Conservation (phyloP, 192 early-diverging fungal species). For the Polychytrium aggregatum region DNA sequence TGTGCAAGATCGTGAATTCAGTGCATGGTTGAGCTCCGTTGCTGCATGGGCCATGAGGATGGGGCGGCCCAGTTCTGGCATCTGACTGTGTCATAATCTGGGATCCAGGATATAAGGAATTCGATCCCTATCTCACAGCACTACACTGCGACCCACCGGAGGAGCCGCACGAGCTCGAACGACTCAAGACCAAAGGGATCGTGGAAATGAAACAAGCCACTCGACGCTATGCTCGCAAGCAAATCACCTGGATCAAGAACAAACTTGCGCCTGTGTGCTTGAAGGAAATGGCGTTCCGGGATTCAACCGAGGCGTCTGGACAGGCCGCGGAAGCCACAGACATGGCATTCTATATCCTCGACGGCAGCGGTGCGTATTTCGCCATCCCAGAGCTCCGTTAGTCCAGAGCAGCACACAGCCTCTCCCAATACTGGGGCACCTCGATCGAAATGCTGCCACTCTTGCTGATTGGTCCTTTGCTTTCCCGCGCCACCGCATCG, state of each 20-base stretch:
- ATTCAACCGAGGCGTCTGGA: slow-evolving; percentile 9
- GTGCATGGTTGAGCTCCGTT: background rate
- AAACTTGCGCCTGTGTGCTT: slow-evolving; percentile 33
- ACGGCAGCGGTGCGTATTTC: too few relatives aligned
- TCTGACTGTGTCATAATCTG: slow-evolving; percentile 7
- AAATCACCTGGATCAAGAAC: slow-evolving; percentile 73
- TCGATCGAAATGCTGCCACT: background rate
- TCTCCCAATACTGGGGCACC: background rate
- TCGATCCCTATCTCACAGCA: slow-evolving; percentile 54
- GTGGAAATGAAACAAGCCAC: slow-evolving; percentile 80
- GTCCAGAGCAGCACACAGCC: too few relatives aligned
- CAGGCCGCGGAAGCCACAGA: slow-evolving; percentile 43
- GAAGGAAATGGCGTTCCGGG: background rate
- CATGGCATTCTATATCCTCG: slow-evolving; percentile 22
- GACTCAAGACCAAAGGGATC: slow-evolving; percentile 40
- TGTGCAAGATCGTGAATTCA: background rate
- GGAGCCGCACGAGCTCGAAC: slow-evolving; percentile 9
- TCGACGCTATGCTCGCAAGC: slow-evolving; percentile 75
- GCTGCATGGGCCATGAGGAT: background rate
- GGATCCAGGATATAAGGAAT: slow-evolving; percentile 76
- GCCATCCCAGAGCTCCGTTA: too few relatives aligned
- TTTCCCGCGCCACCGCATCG: too few relatives aligned
- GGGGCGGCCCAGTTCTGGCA: background rate
- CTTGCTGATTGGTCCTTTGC: background rate
- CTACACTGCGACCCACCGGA: slow-evolving; percentile 9